Percentiles rank a stretch among this genome's conserved stretches.
Evolutionary conservation across 2,329 filamentous ascomycete species (phyloP).

Genomic region (Nothomitra cinnamomea): DNA sequence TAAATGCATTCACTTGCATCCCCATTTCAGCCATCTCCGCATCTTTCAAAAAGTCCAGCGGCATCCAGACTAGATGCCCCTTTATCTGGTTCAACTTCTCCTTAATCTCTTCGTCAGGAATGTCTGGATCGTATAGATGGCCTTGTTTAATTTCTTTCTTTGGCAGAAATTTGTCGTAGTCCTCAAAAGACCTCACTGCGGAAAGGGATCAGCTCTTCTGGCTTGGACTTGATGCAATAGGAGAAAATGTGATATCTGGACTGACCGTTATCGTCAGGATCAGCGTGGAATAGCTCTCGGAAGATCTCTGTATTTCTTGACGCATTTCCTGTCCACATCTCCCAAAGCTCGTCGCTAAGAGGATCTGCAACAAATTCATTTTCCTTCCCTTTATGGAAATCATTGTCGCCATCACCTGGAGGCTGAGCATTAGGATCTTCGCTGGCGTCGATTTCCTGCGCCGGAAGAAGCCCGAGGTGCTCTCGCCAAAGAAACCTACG

Average conservation of each 20-base stretch:
- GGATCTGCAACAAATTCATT: slow-evolving; percentile 60
- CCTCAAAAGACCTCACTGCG: slow-evolving; percentile 67
- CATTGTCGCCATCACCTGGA: slow-evolving; percentile 51
- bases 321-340: slow-evolving; percentile 51
- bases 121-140: slow-evolving; percentile 69
- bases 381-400: slow-evolving; percentile 51
- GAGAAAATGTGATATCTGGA: slow-evolving; percentile 4
- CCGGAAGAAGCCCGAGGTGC: slow-evolving; percentile 67
- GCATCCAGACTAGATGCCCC: slow-evolving; percentile 91
- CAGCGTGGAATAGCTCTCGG: slow-evolving; percentile 67
- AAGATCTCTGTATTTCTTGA: slow-evolving; percentile 58
- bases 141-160: slow-evolving; percentile 58
- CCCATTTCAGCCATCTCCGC: slow-evolving; percentile 82
- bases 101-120: slow-evolving; percentile 55
- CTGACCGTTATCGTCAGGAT: slow-evolving; percentile 71
- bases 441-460: slow-evolving; percentile 49
- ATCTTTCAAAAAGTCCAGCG: slow-evolving; percentile 69
- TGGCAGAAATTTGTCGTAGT: slow-evolving; percentile 68
- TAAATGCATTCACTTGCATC: slow-evolving; percentile 68
- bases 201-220: slow-evolving; percentile 2
- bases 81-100: slow-evolving; percentile 61
- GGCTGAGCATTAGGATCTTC: slow-evolving; percentile 63
- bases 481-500: slow-evolving; percentile 80
- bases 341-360: slow-evolving; percentile 47
- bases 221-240: not conserved